Base-by-base conservation (phyloP, 208 protist genomes). In the Lotmaria passim region DNA sequence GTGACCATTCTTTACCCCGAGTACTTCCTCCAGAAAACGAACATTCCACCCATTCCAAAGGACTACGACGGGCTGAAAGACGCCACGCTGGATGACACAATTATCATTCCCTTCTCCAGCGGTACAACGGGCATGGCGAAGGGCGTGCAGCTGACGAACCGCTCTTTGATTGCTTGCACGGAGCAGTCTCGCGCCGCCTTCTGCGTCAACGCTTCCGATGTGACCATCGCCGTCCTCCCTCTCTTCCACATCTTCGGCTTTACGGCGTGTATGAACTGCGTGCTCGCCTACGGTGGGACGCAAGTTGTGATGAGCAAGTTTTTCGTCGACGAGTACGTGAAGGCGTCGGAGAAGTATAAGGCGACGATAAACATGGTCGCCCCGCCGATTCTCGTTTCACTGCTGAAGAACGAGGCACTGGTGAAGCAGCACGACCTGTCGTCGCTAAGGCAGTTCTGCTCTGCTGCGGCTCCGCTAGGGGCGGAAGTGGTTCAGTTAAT, bases 231-330 rank as follows among this genome's bases (percentile, higher is more conserved):
- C 53, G 55, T 93, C 14, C 52, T 97, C 7, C 93, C 89, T n/a
- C 78, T 86, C 12, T 97, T 86, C 48, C 93, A 97, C 79, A 92
- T 95, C 59, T 94, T 90, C 70, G 91, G 85, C 19, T 75, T 95
- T 48, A 82, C 89, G 6, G 30, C 77, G 14, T 66, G 74, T 33
- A n/a, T 93, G 31, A 70, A 64, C 44, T 28, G 41, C 33, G 28
- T 69, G 17, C 63, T 93, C n/a, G 44, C 56, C 24, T 8, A 28
- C 14, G 69, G 70, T 8, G 48, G 26, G 14, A 78, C 46, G 31
- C 65, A 87, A 26, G 70, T 95, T 7, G 52, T 72, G 6, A 50
- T 94, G 51, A 59, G 66, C 19, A 73, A 67, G 41, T 97, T 89
- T 73, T 63, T 78, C 4, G 68, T 75, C 3, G 55, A 62, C 34